These are phyloP conservation scores for Wilcoxina mikolae DNA, from an alignment of 495 filamentous ascomycete genomes.

Conservation along the genomic window DNA sequence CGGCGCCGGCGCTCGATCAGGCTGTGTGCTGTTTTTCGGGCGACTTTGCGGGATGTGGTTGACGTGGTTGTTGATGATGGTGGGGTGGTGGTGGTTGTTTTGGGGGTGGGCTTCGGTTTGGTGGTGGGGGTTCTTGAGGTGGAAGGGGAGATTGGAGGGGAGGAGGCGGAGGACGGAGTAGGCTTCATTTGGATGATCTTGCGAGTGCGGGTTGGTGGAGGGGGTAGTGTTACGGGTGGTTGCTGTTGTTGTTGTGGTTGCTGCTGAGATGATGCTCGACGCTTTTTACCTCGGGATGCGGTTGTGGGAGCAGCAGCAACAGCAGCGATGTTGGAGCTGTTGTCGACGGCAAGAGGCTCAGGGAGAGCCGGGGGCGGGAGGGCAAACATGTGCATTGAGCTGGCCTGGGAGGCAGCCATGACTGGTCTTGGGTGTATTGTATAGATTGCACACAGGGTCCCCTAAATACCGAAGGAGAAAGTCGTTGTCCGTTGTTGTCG, in stretches of 20 bases:
- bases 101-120: constrained; percentile 34
- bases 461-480: constrained; percentile 17
- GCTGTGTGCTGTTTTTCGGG: constrained; percentile 90
- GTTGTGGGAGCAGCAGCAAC: constrained; percentile 2
- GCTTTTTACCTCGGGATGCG: constrained; percentile 39
- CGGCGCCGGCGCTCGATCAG: constrained; percentile 80
- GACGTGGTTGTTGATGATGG: neutral
- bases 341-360: constrained; percentile 6
- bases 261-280: constrained; percentile 24
- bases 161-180: constrained; percentile 9
- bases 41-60: constrained; percentile 52
- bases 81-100: constrained; percentile 17
- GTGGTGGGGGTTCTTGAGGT: constrained; percentile 54
- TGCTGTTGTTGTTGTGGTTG: constrained; percentile 32
- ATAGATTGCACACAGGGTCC: constrained; percentile 45
- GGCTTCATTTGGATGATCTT: constrained; percentile 99
- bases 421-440: constrained; percentile 48
- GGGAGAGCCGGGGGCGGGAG: constrained; percentile 62
- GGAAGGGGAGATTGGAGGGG: constrained; percentile 33
- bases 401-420: constrained; percentile 52
- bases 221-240: constrained; percentile 57
- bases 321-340: neutral
- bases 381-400: constrained; percentile 42
- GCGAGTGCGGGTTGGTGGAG: constrained; percentile 77
- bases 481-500: constrained; percentile 5